A percentile compares a stretch with the other conserved stretches of the same genome.
These are phyloP conservation scores for Gracilaria caudata DNA, from an alignment of 23 red algal genomes.

Conservation along the genomic window DNA sequence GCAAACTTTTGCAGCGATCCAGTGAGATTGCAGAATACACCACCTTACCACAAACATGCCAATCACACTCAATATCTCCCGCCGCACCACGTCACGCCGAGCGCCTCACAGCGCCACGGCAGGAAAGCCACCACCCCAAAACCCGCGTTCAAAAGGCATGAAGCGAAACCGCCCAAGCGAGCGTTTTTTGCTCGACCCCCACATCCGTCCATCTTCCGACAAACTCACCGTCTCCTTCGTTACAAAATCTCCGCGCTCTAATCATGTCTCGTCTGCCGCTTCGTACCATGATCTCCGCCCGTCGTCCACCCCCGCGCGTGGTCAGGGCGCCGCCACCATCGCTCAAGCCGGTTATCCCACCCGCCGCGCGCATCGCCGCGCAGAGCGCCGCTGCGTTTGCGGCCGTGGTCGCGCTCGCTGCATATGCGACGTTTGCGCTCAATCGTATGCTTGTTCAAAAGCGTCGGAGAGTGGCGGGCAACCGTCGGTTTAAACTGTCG, in stretches of 20 bases:
- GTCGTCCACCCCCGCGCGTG: background rate
- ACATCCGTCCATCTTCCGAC: background rate
- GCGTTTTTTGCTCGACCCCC: too few relatives aligned
- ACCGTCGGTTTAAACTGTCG: background rate
- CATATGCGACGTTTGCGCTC: background rate
- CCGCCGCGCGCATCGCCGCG: conserved; percentile 19
- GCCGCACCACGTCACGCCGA: background rate
- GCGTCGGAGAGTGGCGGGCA: background rate
- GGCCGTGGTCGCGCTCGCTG: background rate
- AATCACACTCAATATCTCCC: background rate
- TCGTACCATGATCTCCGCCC: conserved; percentile 2
- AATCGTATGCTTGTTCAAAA: background rate
- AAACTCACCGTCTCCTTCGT: too few relatives aligned
- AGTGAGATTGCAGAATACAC: background rate
- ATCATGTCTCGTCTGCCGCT: background rate
- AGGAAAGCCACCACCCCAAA: background rate
- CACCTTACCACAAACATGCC: background rate
- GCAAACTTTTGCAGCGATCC: background rate
- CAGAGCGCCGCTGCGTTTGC: conserved; percentile 10
- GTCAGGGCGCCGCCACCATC: background rate
- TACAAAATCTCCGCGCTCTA: background rate
- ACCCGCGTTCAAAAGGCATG: too few relatives aligned
- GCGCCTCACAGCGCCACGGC: background rate
- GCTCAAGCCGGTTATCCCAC: background rate
- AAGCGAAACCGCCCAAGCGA: too few relatives aligned